Evolutionary conservation across 164 flowering plant species (phyloP).

Genomic region (Kingdonia uniflora): DNA sequence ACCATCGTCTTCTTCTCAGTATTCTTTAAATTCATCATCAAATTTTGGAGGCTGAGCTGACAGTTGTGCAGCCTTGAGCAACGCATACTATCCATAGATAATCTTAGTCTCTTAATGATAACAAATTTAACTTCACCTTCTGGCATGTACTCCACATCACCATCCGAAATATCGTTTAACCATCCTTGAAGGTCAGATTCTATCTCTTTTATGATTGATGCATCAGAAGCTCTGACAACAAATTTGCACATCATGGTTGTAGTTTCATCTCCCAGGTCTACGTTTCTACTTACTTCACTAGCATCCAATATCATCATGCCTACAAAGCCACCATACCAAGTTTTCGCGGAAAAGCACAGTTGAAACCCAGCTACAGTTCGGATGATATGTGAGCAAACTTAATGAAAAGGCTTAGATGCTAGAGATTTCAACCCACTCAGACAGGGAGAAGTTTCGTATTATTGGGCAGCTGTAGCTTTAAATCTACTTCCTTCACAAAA

Average conservation of each 20-base stretch:
- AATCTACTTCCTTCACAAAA: slow-evolving; percentile 99
- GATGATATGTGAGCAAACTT: slow-evolving; percentile 48
- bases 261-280: slow-evolving; percentile 93
- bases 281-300: slow-evolving; percentile 99
- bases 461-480: slow-evolving; percentile 96
- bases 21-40: slow-evolving; percentile 32
- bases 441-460: slow-evolving; percentile 90
- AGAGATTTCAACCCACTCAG: slow-evolving; percentile 85
- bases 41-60: slow-evolving; percentile 41
- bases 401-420: slow-evolving; percentile 88
- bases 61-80: slow-evolving; percentile 87
- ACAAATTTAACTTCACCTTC: slow-evolving; percentile 92
- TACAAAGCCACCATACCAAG: slow-evolving; percentile 93
- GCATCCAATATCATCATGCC: slow-evolving; percentile 99
- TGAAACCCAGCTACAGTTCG: slow-evolving; percentile 13
- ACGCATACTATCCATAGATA: slow-evolving; percentile 77
- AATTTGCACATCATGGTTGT: slow-evolving; percentile 96
- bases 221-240: slow-evolving; percentile 89
- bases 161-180: slow-evolving; percentile 93
- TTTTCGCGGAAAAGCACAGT: slow-evolving; percentile 95
- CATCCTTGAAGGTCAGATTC: slow-evolving; percentile 83
- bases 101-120: slow-evolving; percentile 69
- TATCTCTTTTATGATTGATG: slow-evolving; percentile 78
- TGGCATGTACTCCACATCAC: slow-evolving; percentile 85
- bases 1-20: slow-evolving; percentile 6